These are phyloP conservation scores for Ziziphus jujuba DNA, from an alignment of 306 rosid genomes.

Conservation along the genomic window DNA sequence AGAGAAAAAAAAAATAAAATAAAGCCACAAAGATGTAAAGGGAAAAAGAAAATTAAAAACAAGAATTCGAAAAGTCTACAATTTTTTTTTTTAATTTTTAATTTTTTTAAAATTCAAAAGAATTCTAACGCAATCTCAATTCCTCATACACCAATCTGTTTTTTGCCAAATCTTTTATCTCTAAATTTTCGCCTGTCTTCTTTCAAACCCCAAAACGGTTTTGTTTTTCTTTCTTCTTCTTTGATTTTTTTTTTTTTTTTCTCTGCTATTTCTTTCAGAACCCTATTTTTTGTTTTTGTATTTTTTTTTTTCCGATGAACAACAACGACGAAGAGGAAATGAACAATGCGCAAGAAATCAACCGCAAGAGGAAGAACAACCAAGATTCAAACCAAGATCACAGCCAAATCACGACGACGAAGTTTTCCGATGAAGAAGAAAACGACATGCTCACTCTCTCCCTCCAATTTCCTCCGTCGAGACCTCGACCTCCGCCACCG, in stretches of 20 bases:
- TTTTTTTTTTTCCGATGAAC: background rate
- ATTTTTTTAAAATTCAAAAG: constrained; percentile 7
- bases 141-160: background rate
- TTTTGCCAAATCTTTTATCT: background rate
- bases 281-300: background rate
- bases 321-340: background rate
- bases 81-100: background rate
- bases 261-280: background rate
- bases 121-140: constrained; percentile 4
- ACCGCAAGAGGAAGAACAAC: constrained; percentile 6
- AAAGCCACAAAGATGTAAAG: background rate
- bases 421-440: background rate
- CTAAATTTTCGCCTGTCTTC: background rate
- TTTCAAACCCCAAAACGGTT: background rate
- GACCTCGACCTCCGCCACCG: background rate
- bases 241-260: background rate
- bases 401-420: background rate
- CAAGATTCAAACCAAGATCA: background rate
- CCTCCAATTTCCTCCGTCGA: background rate
- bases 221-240: background rate
- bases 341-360: constrained; percentile 15
- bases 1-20: background rate
- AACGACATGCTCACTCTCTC: constrained; percentile 8
- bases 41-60: background rate
- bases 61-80: constrained; percentile 23